Base-by-base conservation (phyloP, 2,329 filamentous ascomycete species). In the Rutstroemia sp. region DNA sequence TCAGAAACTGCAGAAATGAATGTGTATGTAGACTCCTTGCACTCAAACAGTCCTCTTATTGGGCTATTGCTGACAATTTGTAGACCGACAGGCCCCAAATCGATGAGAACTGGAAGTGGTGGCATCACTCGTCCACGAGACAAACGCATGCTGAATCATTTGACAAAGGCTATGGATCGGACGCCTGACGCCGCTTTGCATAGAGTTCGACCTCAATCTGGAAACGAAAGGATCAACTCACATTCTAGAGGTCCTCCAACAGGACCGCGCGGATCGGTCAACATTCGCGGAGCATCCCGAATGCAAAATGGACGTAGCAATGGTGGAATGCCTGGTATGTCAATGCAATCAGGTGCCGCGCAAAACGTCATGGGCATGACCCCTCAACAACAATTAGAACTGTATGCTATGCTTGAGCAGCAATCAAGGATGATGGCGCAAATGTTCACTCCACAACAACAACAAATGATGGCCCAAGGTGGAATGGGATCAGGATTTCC, bases 51-150 rank as follows among this genome's bases (percentile, higher is more conserved):
- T 45, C 25, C 30, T 27, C 38, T 54, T 51, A 57, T 44, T 42
- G 51, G 48, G 48, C 36, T 25, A 47, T 63, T 57, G 46, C 76
- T 81, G 72, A 81, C 73, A 57, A 42, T 44, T 39, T 25, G 46
- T 34, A 96, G 92, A 68, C 94, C 94, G 9, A 97, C 91, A 51
- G 94, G 92, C 56, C 94, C 94, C 17, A 94, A 92, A 71, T 91
- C 92, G 36, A 96, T 97, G 91, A 88, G 94, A 67, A 89, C 87
- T 69, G 82, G 82, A 54, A 73, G 69, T 54, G 72, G 65, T 58
- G 68, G 58, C 68, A 44, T 55, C 19, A 72, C 45, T 68, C 77
- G 78, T 55, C 79, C 82, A 21, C 84, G 89, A 63, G 87, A 88
- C 58, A 91, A 90, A 70, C 84, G 89, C 60, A 84, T 96, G 77